A percentile compares a stretch with the other conserved stretches of the same genome.
Evolutionary conservation across 306 rosid genomes (phyloP).

Genomic region (Inga oerstediana): DNA sequence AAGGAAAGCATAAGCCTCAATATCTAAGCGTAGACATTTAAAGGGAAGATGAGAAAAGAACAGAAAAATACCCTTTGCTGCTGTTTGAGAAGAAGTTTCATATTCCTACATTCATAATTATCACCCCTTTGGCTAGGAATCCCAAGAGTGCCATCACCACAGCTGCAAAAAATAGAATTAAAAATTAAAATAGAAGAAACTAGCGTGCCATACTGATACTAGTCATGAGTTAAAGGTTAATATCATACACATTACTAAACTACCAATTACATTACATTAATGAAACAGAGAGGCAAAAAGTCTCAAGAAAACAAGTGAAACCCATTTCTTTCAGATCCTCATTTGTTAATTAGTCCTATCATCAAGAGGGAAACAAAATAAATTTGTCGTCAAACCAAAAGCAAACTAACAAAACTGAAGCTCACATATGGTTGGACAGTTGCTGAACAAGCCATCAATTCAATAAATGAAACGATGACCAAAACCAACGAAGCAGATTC

Average conservation of each 20-base stretch:
- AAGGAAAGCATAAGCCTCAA: not conserved
- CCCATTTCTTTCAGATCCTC: not conserved
- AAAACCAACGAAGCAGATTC: constrained; percentile 1
- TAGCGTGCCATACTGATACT: not conserved
- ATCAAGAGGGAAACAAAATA: not conserved
- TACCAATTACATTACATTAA: constrained; percentile 6
- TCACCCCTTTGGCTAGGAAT: constrained; percentile 98
- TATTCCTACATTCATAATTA: constrained; percentile 98
- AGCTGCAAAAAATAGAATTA: constrained; percentile 57
- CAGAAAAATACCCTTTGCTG: constrained; percentile 81
- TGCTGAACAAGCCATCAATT: constrained; percentile 17
- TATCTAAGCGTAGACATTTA: not conserved
- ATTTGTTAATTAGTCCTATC: constrained; percentile 2
- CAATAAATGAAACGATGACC: not conserved
- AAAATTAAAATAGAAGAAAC: constrained; percentile 21
- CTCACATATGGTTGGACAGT: not conserved
- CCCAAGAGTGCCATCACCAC: constrained; percentile 97
- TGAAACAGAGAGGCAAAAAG: not conserved
- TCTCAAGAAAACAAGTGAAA: constrained; percentile 2
- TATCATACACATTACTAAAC: not conserved
- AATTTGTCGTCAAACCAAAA: constrained; percentile 12
- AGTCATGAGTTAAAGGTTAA: not conserved
- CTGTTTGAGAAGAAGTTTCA: constrained; percentile 99
- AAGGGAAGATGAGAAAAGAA: constrained; percentile 26
- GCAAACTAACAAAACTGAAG: not conserved